These are phyloP conservation scores for Vitis rupestris DNA, from an alignment of 164 flowering plant species.

Conservation along the genomic window DNA sequence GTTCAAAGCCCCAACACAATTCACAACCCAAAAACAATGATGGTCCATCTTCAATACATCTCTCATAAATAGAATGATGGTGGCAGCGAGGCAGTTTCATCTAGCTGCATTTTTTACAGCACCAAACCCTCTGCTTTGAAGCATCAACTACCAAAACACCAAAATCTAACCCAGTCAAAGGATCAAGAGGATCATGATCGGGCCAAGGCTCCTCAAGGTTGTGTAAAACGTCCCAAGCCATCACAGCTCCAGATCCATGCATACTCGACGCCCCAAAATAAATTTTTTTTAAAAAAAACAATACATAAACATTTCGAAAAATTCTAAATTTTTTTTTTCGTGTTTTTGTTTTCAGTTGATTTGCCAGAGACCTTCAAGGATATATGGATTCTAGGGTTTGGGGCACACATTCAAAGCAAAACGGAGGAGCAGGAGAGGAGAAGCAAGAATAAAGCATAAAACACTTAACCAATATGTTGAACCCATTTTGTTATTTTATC, in stretches of 20 bases:
- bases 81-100: constrained; percentile 97
- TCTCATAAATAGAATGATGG: constrained; percentile 98
- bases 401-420: too few species aligned
- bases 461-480: too few species aligned
- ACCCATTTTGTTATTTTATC: too few species aligned
- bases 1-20: constrained; percentile 9
- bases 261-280: constrained; percentile 22
- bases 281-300: too few species aligned
- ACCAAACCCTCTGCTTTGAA: constrained; percentile 35
- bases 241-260: constrained; percentile 83
- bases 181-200: constrained; percentile 89
- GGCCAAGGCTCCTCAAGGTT: constrained; percentile 73
- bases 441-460: too few species aligned
- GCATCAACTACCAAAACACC: constrained; percentile 8
- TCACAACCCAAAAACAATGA: constrained; percentile 99
- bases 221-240: constrained; percentile 90
- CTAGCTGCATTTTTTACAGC: constrained; percentile 90
- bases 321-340: too few species aligned
- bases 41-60: constrained; percentile 99
- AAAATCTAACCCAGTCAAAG: constrained; percentile 62
- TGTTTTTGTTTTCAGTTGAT: too few species aligned
- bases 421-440: too few species aligned
- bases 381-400: too few species aligned
- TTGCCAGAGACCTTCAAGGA: too few species aligned
- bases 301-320: too few species aligned